Evolutionary conservation across 2,329 filamentous ascomycete genomes (phyloP), one percentile per base, ranked within the genome.

Genomic region (Fusarium duplospermum): DNA sequence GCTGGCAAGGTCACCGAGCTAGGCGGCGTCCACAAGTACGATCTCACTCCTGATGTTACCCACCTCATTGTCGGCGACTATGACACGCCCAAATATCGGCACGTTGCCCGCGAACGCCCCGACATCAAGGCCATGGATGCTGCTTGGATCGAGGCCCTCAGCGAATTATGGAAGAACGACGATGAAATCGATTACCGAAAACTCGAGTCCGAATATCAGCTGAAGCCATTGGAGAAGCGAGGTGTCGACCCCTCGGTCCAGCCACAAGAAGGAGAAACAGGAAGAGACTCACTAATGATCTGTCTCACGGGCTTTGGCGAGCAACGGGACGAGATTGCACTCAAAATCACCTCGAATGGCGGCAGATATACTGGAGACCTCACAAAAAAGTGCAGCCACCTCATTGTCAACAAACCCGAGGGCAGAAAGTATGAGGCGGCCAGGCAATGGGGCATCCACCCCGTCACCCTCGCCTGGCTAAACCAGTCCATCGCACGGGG

Each of bases 31-130:
- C 93, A 97, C 87, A 95, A 93, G 78, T 93, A 95, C 82, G 95
- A 99, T 82, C 90, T 99, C 52, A 98, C 95, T n/a, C 94, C 93
- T 66, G 94, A 98, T 82, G 94, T 97, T 57, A 98, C 96, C 6
- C 96, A 99, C 85, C 91, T 99, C 56, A 89, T 99, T 72, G 94
- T 98, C 71, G 96, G 95, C 81, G 92, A 93, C 78, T 93, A 94
- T 78, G 90, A 96, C 81, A 98, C 96, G 1, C 91, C 93, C 59
- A 99, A 99, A 83, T 99, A 99, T 84, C 93, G 92, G 82, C 98
- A 97, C 86, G 96, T 98, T 79, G 96, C 96, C 63, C 94, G 92
- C 80, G 93, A 96, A 81, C 90, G 96, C 62, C 91, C 93, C 57
- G 96, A 99, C 79, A 92, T 99, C 79, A 91, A 91, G 80, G 92